Percentiles rank a stretch among this genome's conserved stretches.
These are phyloP conservation scores for Sarcocystis neurona DNA, from an alignment of 169 alveolate genomes.

Conservation along the genomic window DNA sequence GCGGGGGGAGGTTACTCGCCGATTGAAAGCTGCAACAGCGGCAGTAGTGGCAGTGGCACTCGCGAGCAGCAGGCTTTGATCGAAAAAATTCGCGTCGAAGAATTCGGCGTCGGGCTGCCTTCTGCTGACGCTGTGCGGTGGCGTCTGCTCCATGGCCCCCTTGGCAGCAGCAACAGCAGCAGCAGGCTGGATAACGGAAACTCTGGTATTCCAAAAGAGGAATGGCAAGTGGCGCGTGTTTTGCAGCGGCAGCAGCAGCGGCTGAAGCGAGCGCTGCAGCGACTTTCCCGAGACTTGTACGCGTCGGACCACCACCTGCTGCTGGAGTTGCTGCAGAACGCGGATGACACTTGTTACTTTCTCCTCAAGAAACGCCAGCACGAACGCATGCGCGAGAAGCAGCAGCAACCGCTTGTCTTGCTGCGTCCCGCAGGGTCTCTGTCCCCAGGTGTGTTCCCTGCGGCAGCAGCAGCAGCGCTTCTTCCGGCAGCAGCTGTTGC, in stretches of 20 bases:
- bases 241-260: constrained; percentile 59
- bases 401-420: not conserved
- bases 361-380: not conserved
- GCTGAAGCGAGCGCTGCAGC: constrained; percentile 63
- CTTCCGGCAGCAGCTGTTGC: constrained; percentile 9
- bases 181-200: not conserved
- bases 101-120: constrained; percentile 17
- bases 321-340: constrained; percentile 74
- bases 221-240: constrained; percentile 32
- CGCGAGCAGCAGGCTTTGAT: not conserved
- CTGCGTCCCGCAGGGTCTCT: too few species aligned
- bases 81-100: not conserved
- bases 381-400: not conserved
- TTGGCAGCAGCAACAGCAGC: too few species aligned
- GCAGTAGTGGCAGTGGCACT: constrained; percentile 8
- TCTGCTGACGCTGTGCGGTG: too few species aligned
- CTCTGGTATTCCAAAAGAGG: not conserved
- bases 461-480: constrained; percentile 24
- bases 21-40: constrained; percentile 34
- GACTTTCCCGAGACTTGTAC: constrained; percentile 57
- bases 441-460: too few species aligned
- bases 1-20: constrained; percentile 16
- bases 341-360: constrained; percentile 69
- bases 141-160: too few species aligned
- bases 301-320: constrained; percentile 56